Conservation (phyloP, 1,284 basidiomycete species). For the Boletus coffeatus region DNA sequence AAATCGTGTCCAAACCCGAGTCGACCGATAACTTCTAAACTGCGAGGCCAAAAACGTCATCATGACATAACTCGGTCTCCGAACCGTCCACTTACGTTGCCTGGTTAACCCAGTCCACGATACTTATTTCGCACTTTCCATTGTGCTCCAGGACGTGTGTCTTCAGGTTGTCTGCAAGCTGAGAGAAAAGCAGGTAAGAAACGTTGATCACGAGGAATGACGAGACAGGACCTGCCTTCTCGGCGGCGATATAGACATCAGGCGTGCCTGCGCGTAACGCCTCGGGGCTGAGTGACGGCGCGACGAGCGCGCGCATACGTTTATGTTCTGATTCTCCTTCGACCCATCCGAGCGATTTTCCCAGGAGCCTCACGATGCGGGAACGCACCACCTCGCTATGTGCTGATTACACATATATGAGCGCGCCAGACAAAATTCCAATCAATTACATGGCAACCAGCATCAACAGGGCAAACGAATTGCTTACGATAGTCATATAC, state of each 20-base stretch:
- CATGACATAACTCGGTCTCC: background rate
- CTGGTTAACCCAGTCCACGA: conserved; percentile 9
- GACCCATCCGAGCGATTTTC: conserved; percentile 9
- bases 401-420: background rate
- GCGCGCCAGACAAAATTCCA: background rate
- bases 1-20: conserved; percentile 11
- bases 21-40: conserved; percentile 6
- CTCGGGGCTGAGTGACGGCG: conserved; percentile 5
- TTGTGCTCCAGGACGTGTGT: conserved; percentile 2
- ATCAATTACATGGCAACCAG: background rate
- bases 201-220: background rate
- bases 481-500: conserved; percentile 10
- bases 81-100: conserved; percentile 4
- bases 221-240: background rate
- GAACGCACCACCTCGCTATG: conserved; percentile 5
- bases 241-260: conserved; percentile 8
- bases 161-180: conserved; percentile 7
- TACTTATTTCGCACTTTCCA: conserved; percentile 5
- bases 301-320: conserved; percentile 9
- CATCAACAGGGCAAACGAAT: too few relatives aligned
- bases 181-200: background rate
- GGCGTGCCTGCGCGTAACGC: conserved; percentile 6
- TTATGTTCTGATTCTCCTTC: conserved; percentile 10
- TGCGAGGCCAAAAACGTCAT: background rate
- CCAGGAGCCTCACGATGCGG: conserved; percentile 4